Conservation (phyloP, 768 basidiomycete species). For the Termitomyces sp. region DNA sequence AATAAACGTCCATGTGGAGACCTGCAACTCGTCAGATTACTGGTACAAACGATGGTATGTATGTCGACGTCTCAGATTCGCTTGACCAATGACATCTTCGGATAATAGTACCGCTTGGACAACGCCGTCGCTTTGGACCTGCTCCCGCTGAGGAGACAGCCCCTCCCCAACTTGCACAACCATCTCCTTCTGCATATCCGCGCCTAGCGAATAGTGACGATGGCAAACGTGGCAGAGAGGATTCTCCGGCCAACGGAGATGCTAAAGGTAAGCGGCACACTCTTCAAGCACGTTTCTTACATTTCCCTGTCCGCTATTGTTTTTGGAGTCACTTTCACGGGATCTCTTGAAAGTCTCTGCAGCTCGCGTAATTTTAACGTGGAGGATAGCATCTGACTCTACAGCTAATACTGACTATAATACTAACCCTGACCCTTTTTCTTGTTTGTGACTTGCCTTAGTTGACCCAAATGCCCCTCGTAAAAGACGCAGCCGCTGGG, state of each 20-base stretch:
- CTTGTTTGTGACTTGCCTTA: constrained; percentile 43
- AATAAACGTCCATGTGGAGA: constrained; percentile 68
- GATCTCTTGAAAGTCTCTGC: constrained; percentile 16
- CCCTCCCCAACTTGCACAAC: constrained; percentile 83
- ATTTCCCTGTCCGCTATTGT: constrained; percentile 12
- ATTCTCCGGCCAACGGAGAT: constrained; percentile 58
- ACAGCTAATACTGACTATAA: constrained; percentile 37
- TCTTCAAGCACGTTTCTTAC: constrained; percentile 14
- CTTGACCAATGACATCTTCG: constrained; percentile 16
- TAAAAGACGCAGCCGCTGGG: constrained; percentile 97
- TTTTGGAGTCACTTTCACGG: constrained; percentile 20
- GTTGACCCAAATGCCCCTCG: constrained; percentile 85
- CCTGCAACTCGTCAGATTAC: constrained; percentile 87
- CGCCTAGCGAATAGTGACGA: constrained; percentile 55
- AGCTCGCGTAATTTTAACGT: constrained; percentile 22
- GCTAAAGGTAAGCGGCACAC: constrained; percentile 67
- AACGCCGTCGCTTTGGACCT: constrained; percentile 89
- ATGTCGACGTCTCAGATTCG: constrained; percentile 6
- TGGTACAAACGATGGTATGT: constrained; percentile 88
- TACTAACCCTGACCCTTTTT: constrained; percentile 58
- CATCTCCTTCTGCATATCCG: constrained; percentile 84
- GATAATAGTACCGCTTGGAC: constrained; percentile 71
- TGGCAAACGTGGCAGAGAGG: constrained; percentile 64
- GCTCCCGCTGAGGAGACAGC: constrained; percentile 78
- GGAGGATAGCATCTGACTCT: constrained; percentile 32